Evolutionary conservation across 352 stramenopile genomes (phyloP).

Genomic region (Phytophthora tentaculata): DNA sequence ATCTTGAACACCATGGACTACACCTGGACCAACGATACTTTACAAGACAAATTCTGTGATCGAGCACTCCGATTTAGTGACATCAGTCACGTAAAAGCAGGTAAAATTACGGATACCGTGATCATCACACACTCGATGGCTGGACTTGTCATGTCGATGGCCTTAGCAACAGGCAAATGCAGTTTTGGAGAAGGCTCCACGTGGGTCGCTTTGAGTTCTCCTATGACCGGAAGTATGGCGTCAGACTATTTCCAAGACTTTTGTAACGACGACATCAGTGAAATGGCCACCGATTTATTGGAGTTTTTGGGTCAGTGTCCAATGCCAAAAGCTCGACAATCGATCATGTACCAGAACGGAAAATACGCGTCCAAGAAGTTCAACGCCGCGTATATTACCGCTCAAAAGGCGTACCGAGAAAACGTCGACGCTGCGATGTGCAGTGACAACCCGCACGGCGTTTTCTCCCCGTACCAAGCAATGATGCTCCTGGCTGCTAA

Average conservation of each 20-base stretch:
- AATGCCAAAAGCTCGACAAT: slow-evolving; percentile 10
- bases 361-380: slow-evolving; percentile 27
- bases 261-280: slow-evolving; percentile 30
- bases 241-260: slow-evolving; percentile 38
- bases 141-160: slow-evolving; percentile 28
- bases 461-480: slow-evolving; percentile 39
- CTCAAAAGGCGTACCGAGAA: slow-evolving; percentile 37
- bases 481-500: slow-evolving; percentile 24
- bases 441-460: slow-evolving; percentile 34
- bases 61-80: slow-evolving; percentile 23
- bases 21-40: slow-evolving; percentile 18
- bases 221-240: slow-evolving; percentile 37
- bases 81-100: slow-evolving; percentile 1
- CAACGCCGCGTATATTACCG: slow-evolving; percentile 31
- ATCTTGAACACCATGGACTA: slow-evolving; percentile 28
- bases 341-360: slow-evolving; percentile 40
- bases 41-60: slow-evolving; percentile 31
- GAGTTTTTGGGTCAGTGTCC: slow-evolving; percentile 46
- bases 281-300: slow-evolving; percentile 13
- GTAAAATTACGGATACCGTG: slow-evolving; percentile 21
- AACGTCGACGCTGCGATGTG: slow-evolving; percentile 52
- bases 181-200: slow-evolving; percentile 24
- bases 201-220: slow-evolving; percentile 41
- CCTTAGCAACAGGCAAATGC: slow-evolving; percentile 27
- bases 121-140: slow-evolving; percentile 31